phyloP scores from a whole-genome alignment of 371 early-diverging fungal species.

The Actinomucor elegans region DNA sequence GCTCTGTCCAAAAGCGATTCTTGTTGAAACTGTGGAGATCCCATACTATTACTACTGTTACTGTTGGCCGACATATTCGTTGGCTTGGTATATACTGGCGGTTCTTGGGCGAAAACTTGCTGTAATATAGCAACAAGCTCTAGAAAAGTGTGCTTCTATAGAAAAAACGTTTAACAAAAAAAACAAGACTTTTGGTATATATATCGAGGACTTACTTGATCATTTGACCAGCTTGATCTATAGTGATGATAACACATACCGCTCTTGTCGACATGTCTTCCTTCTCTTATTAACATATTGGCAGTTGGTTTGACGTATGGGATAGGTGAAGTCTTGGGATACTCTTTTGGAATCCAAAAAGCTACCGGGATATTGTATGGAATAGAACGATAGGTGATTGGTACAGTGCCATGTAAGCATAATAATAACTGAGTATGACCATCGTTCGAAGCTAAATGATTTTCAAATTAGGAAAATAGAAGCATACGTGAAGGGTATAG shows the following conservation, averaged over 20 bases:
- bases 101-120: slow-evolving; percentile 72
- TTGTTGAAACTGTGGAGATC: slow-evolving; percentile 23
- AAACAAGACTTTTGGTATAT: not conserved
- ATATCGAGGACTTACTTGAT: slow-evolving; percentile 24
- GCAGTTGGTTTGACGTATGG: slow-evolving; percentile 87
- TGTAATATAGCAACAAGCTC: slow-evolving; percentile 70
- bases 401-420: slow-evolving; percentile 85
- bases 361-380: slow-evolving; percentile 93
- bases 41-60: no score
- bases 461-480: not conserved
- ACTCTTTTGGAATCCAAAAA: slow-evolving; percentile 84
- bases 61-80: slow-evolving; percentile 17
- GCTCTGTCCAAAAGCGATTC: slow-evolving; percentile 20
- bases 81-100: slow-evolving; percentile 79
- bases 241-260: slow-evolving; percentile 87
- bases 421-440: slow-evolving; percentile 72
- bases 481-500: not conserved
- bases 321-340: slow-evolving; percentile 80
- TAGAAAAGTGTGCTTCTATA: slow-evolving; percentile 60
- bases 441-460: slow-evolving; percentile 61
- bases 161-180: not conserved
- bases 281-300: slow-evolving; percentile 80
- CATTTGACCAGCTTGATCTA: slow-evolving; percentile 58
- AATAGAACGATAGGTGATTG: slow-evolving; percentile 76
- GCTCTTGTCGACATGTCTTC: slow-evolving; percentile 80